These are phyloP conservation scores for Trametes sp. DNA, from an alignment of 1,284 basidiomycete genomes.

Conservation along the genomic window DNA sequence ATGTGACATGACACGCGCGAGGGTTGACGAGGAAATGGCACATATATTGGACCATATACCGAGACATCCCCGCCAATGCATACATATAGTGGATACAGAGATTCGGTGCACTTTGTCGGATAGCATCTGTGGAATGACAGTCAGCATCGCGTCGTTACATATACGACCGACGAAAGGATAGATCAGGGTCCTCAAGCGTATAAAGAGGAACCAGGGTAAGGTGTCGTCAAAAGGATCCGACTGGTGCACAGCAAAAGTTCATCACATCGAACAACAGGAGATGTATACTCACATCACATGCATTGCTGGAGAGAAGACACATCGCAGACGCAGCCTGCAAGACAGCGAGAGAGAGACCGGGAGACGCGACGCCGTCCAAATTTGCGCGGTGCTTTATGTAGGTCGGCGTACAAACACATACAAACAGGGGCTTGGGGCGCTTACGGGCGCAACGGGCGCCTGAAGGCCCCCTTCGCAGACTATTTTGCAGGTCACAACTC, in stretches of 20 bases:
- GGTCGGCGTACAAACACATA: background rate
- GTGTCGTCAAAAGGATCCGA: conserved; percentile 39
- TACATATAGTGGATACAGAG: too few species aligned
- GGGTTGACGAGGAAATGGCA: background rate
- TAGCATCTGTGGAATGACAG: background rate
- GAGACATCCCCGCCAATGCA: background rate
- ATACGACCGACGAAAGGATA: background rate
- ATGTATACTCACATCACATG: conserved; percentile 1
- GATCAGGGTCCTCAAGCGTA: conserved; percentile 43
- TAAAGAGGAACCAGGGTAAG: conserved; percentile 37
- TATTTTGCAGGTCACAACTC: too few species aligned
- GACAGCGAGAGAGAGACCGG: background rate
- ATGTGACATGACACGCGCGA: background rate
- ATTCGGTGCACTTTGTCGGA: too few species aligned
- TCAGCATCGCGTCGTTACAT: background rate
- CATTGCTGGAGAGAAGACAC: too few species aligned
- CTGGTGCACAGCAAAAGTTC: conserved; percentile 45
- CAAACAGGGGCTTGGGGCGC: background rate
- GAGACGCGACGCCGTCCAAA: background rate
- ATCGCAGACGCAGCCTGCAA: background rate
- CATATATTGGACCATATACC: conserved; percentile 1
- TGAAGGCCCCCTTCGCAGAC: too few species aligned
- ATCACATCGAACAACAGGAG: conserved; percentile 28
- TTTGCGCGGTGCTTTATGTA: conserved; percentile 4
- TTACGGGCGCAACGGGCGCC: background rate